phyloP scores from a whole-genome alignment of 257 asterid species.

The Cinchona pubescens region DNA sequence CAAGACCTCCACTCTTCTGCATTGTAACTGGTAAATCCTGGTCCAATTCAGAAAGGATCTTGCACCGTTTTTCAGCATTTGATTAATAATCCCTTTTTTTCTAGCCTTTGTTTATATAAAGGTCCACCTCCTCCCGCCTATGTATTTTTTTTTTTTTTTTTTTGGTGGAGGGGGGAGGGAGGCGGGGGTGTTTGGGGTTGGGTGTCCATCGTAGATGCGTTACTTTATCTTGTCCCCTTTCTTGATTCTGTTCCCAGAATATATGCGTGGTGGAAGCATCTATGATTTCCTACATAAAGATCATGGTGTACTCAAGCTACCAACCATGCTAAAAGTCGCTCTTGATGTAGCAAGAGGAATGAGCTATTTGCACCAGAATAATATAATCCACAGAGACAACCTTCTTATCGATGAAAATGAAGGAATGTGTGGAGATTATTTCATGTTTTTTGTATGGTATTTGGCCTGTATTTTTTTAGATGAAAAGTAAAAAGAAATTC shows the following conservation, averaged over 20 bases:
- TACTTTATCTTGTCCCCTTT: not conserved
- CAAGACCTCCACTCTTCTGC: conserved; percentile 79
- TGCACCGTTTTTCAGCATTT: conserved; percentile 2
- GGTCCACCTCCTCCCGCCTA: not conserved
- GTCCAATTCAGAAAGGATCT: not conserved
- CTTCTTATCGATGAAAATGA: conserved; percentile 75
- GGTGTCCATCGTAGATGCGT: not conserved
- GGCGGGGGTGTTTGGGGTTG: not conserved
- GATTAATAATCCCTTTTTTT: not conserved
- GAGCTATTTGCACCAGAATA: conserved; percentile 82
- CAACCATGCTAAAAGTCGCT: conserved; percentile 60
- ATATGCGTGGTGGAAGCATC: conserved; percentile 86
- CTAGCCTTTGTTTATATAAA: not conserved
- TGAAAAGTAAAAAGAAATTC: not conserved
- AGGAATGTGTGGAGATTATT: conserved; percentile 18
- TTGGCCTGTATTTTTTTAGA: not conserved
- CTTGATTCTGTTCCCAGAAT: conserved; percentile 43
- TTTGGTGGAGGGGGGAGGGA: too few species aligned
- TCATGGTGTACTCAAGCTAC: conserved; percentile 61
- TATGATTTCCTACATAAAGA: conserved; percentile 72
- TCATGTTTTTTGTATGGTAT: not conserved
- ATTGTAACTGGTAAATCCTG: conserved; percentile 70
- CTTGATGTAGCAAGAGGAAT: conserved; percentile 85
- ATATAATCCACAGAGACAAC: conserved; percentile 83
- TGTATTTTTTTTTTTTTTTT: not conserved